These are phyloP conservation scores for Venturiaceae sp. DNA, from an alignment of 2,329 filamentous ascomycete genomes.

Conservation along the genomic window DNA sequence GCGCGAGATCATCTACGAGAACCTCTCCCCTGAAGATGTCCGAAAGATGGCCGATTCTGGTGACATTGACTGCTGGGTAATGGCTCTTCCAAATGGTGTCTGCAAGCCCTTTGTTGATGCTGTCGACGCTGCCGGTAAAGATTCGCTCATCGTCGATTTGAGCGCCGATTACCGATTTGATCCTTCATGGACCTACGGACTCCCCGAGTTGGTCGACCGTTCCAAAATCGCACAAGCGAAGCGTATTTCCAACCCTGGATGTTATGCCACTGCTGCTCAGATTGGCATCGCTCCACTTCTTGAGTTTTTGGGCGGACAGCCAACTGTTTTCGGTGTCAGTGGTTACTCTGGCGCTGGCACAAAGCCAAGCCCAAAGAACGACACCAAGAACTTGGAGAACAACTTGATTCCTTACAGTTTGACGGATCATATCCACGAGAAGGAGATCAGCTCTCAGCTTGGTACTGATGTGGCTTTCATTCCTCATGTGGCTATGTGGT, in stretches of 20 bases:
- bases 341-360: conserved; percentile 94
- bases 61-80: conserved; percentile 91
- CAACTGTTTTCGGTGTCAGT: conserved; percentile 81
- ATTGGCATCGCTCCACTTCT: conserved; percentile 78
- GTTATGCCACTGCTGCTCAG: conserved; percentile 90
- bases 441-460: conserved; percentile 74
- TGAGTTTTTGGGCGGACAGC: conserved; percentile 65
- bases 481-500: conserved; percentile 93
- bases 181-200: conserved; percentile 74
- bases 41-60: conserved; percentile 73
- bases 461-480: conserved; percentile 71
- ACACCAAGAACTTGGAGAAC: conserved; percentile 69
- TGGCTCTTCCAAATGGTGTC: conserved; percentile 91
- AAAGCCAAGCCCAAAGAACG: conserved; percentile 90
- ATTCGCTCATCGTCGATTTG: conserved; percentile 78
- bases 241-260: conserved; percentile 86
- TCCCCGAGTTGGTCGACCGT: conserved; percentile 76
- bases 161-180: conserved; percentile 97
- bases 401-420: conserved; percentile 88
- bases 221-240: conserved; percentile 66
- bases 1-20: conserved; percentile 86
- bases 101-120: conserved; percentile 92
- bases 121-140: conserved; percentile 57
- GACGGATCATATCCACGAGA: conserved; percentile 92
- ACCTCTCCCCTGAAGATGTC: conserved; percentile 77